Conservation (phyloP, 768 basidiomycete species). For the Amanita polypyramis region DNA sequence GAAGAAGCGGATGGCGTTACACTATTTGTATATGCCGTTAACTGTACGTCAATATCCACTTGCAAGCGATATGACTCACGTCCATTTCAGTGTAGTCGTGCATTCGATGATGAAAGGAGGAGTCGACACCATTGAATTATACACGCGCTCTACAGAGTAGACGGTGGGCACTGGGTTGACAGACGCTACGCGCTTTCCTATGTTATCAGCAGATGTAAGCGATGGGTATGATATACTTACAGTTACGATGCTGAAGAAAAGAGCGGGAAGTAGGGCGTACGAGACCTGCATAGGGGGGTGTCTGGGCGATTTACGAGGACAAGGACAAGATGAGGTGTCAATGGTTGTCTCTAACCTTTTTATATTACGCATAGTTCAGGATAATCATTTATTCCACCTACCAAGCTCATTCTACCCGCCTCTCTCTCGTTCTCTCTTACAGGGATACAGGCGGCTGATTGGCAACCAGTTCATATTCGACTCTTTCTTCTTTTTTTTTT, state of each 20-base stretch:
- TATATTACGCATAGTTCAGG: not conserved
- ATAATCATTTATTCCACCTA: too few relatives aligned
- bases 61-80: not conserved
- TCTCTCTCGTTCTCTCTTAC: too few relatives aligned
- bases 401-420: too few relatives aligned
- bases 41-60: too few relatives aligned
- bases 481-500: too few relatives aligned
- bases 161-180: not conserved
- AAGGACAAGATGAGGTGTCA: not conserved
- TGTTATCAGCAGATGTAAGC: not conserved
- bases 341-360: not conserved
- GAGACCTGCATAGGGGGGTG: not conserved
- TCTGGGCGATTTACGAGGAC: not conserved
- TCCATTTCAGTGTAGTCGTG: not conserved
- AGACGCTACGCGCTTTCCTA: too few relatives aligned
- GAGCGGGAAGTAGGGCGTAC: not conserved
- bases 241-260: not conserved
- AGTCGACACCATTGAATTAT: not conserved
- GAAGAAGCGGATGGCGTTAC: too few relatives aligned
- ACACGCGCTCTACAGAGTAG: not conserved
- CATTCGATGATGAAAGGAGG: not conserved
- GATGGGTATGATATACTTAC: not conserved
- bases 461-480: too few relatives aligned
- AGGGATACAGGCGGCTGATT: too few relatives aligned
- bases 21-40: too few relatives aligned